A percentile compares a stretch with the other conserved stretches of the same genome.
Conservation (phyloP, 208 protist species). For the Trichomonas tenax region DNA sequence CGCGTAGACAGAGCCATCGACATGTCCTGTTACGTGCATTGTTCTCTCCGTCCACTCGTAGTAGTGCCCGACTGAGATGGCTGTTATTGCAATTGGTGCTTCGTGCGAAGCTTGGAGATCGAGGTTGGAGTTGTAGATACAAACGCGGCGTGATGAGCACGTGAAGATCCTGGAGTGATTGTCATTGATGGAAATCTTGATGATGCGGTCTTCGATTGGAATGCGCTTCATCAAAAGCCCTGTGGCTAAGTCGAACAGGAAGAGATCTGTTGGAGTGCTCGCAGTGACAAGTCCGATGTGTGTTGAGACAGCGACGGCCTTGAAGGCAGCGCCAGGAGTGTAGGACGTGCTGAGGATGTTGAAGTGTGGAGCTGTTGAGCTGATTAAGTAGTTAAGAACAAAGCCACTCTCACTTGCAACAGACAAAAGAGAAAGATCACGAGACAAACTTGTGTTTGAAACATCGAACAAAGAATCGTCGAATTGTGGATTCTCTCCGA, state of each 20-base stretch:
- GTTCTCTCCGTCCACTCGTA: not conserved
- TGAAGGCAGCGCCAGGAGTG: not conserved
- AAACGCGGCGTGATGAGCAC: not conserved
- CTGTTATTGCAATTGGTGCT: not conserved
- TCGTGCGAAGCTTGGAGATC: not conserved
- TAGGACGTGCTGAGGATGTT: not conserved
- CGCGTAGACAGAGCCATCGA: not conserved
- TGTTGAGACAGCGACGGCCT: not conserved
- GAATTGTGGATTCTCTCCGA: not conserved
- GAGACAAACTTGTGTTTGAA: not conserved
- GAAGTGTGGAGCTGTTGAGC: not conserved
- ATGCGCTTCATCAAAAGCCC: not conserved
- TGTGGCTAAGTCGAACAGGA: not conserved
- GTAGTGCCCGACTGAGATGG: not conserved
- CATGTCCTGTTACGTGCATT: not conserved
- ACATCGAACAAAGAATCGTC: not conserved
- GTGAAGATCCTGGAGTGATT: not conserved
- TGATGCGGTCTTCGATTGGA: not conserved
- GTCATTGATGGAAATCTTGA: not conserved
- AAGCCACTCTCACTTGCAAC: not conserved
- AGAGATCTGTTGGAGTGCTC: not conserved
- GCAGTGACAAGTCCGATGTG: not conserved
- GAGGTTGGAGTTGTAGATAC: not conserved
- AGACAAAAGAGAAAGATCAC: not conserved
- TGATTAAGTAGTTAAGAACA: not conserved